Evolutionary conservation across 169 alveolate genomes (phyloP), one percentile per base, ranked within the genome.

Genomic region (Plasmodium yoelii): DNA sequence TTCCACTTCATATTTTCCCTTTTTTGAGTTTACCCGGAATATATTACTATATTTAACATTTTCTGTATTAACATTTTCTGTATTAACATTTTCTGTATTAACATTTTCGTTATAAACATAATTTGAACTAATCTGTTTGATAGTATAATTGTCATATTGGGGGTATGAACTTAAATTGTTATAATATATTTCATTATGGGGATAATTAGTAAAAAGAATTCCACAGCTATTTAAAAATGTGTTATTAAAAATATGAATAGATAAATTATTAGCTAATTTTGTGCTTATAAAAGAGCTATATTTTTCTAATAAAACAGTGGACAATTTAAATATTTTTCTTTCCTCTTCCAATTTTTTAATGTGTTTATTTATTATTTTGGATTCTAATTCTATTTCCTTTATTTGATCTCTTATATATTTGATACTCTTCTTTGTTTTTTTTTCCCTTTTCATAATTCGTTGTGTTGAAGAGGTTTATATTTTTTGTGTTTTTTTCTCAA

Each of bases 221-320:
- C 88, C 88, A 63, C 88, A 75, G 5, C 69, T 75, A 5, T 61
- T 61, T 18, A 75, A 7, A 75, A 75, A 63, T 26, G 51, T 19
- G n/a, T 67, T 22, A 22, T 19, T 22, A 19, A 67, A 75, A 44
- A 26, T 4, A 57, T 18, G 46, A 22, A 57, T 9, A 49, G 64
- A n/a, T 18, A 73, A 12, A 22, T 15, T 51, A 5, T 63, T 75
- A 49, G n/a, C 8, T 12, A 75, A 49, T 19, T 75, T 60, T 15
- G 19, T 60, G 44, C 61, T 28, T 64, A 63, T 19, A 55, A 49
- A 75, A n/a, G 61, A 75, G 26, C 64, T 28, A 39, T 63, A 75
- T 65, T 75, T 61, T 28, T 75, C 55, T 49, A 55, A 34, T 13
- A 75, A 24, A 18, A 65, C 75, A 22, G 88, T 75, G 22, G 75